Base-by-base conservation (phyloP, 306 rosid species). In the Calophaca sinica region DNA sequence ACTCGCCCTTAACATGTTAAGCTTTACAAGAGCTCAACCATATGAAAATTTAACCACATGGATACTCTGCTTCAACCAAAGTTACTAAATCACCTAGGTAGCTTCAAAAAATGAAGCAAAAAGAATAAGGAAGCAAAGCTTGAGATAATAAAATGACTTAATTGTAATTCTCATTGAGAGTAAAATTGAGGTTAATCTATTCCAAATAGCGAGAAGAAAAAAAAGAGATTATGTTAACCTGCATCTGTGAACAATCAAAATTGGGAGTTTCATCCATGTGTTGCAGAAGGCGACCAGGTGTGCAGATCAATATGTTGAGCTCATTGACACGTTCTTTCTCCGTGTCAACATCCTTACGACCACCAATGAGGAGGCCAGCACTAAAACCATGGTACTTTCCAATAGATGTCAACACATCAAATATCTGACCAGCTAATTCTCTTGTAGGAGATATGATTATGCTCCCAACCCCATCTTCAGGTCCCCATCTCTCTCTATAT, bases 341-440 rank as follows among this genome's bases (percentile, higher is more conserved):
- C 5, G 45, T 50, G 33, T 82, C 79, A 68, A 94, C 88, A 44
- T 85, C 96, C 81, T 87, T 87, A 26, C 96, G 90, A 68, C 99
- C 96, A 48, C 99, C 99, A 76, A 94, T 92, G 62, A 92, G 86
- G n/a, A 92, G 96, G 10, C 96, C 99, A 76, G 97, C 96, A 87
- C 96, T 94, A 73, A 94, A 83, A 57, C 71, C 85, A 79, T 94
- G 97, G 87, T 63, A 72, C 81, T 81, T 90, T 44, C 99, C 99
- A 35, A 90, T 83, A 51, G 58, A 12, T 67, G 81, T 88, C 54
- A 94, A 65, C 53, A 92, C 97, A 58, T 92, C 96, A 76, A 94
- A 94, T 12, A 85, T 64, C 75, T 94, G 96, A 58, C 68, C 82
- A 59, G 96, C 99, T 76, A 92, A 77, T 82, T 94, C 99, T 81